Conservation (phyloP, 2,329 filamentous ascomycete genomes). For the Pyrenophora teres region DNA sequence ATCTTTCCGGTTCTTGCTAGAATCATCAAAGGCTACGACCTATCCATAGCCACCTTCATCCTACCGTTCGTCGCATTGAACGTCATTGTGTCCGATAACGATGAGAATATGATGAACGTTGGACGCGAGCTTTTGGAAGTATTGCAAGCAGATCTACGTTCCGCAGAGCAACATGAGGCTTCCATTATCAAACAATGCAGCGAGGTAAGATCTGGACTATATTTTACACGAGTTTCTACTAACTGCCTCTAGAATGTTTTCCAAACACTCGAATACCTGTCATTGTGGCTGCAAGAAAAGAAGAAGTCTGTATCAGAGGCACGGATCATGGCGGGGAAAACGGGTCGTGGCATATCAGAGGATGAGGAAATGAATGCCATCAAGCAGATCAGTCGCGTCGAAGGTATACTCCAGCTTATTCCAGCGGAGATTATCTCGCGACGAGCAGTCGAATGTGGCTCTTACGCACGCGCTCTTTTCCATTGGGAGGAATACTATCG, state of each 20-base stretch:
- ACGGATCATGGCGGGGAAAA: constrained; percentile 50
- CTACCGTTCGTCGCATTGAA: constrained; percentile 87
- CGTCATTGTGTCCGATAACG: constrained; percentile 73
- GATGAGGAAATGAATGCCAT: constrained; percentile 59
- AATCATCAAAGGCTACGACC: constrained; percentile 82
- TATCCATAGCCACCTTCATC: constrained; percentile 84
- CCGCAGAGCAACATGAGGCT: constrained; percentile 61
- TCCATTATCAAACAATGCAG: constrained; percentile 85
- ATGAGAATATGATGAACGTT: constrained; percentile 67
- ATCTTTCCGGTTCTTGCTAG: constrained; percentile 82
- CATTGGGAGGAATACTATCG: constrained; percentile 92
- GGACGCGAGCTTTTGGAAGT: constrained; percentile 75
- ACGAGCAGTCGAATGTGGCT: constrained; percentile 89
- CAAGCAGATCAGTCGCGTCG: constrained; percentile 67
- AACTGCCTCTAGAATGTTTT: constrained; percentile 74
- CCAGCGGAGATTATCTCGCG: constrained; percentile 75
- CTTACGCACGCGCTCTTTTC: constrained; percentile 88
- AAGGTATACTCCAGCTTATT: constrained; percentile 71
- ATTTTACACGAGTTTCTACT: constrained; percentile 15
- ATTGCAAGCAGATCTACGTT: constrained; percentile 65
- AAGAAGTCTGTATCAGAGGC: constrained; percentile 53
- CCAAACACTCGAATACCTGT: constrained; percentile 86
- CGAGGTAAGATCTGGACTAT: constrained; percentile 65
- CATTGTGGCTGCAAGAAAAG: constrained; percentile 86
- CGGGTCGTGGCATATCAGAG: constrained; percentile 49